These are phyloP conservation scores for Psilocybe azurescens DNA, from an alignment of 768 basidiomycete species.

Conservation along the genomic window DNA sequence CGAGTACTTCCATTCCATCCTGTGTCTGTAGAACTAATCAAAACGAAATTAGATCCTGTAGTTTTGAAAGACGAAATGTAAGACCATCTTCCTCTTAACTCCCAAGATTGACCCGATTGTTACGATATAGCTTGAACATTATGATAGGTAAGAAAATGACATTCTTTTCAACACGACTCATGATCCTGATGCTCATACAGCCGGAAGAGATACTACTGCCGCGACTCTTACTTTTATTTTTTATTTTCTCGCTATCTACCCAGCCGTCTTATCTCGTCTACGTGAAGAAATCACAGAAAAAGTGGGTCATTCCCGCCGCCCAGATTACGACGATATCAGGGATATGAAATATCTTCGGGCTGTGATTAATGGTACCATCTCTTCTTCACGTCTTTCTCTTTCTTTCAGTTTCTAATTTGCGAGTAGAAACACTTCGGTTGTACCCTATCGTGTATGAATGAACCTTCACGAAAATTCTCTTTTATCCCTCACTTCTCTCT, in stretches of 20 bases:
- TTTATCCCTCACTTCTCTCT: background rate
- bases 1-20: constrained; percentile 22
- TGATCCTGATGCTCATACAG: constrained; percentile 16
- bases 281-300: constrained; percentile 60
- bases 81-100: constrained; percentile 6
- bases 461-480: background rate
- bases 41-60: constrained; percentile 20
- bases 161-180: too few relatives aligned
- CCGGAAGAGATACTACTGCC: constrained; percentile 53
- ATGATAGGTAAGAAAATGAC: constrained; percentile 39
- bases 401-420: background rate
- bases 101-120: background rate
- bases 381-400: background rate
- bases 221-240: constrained; percentile 47
- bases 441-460: constrained; percentile 56
- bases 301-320: constrained; percentile 53
- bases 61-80: constrained; percentile 55
- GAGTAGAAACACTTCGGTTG: constrained; percentile 55
- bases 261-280: constrained; percentile 49
- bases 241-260: constrained; percentile 57
- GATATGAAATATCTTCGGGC: constrained; percentile 71
- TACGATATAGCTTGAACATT: constrained; percentile 42
- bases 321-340: constrained; percentile 57
- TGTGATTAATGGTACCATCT: constrained; percentile 60
- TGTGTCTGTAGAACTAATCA: background rate